Evolutionary conservation across 106 monocot genomes (phyloP), one percentile per base, ranked within the genome.

Genomic region (Dioscorea alata): DNA sequence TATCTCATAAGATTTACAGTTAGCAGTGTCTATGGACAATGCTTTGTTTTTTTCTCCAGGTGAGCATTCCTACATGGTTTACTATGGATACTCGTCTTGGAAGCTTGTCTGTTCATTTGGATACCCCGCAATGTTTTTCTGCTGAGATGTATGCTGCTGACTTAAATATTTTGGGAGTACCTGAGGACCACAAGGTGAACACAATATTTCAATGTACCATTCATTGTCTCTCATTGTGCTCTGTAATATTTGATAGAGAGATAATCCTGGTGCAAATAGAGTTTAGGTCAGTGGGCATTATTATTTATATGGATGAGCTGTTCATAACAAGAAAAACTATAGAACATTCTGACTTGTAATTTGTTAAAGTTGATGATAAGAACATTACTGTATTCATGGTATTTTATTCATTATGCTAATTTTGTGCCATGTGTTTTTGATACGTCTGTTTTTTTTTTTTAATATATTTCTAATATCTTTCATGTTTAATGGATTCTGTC

Each of bases 111-210:
- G 64, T 99, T 71, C 97, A 99, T 57, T 71, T 99, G 78, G 97
- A 99, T 64, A 87, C 78, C 18, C 97, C 97, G 66, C 92, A 99
- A 71, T 99, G 97, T 71, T 99, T 99, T 75, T 84, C 80, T 24
- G 97, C 92, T 24, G 97, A 99, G 84, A 92, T 93, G 90, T 99
- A 99, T 83, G 92, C 89, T 35, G 64, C 65, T 71, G 97, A 99
- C 33, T 69, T 99, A 61, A 89, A 85, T 78, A 80, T 89, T 64
- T 4, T 65, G 33, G 92, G 85, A 65, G 84, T 80, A 50, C 64
- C 81, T 28, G 97, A 99, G 67, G 92, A 99, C 57, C 67, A 58
- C 4, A 99, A 93, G 97, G 97, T 99, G 68, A 68, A 51, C 63
- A 4, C 16, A 28, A 12, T 65, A 48, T 2, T 0, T 65, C 6